Evolutionary conservation across 306 rosid species (phyloP), one percentile per base, ranked within the genome.

Genomic region (Trifolium repens): DNA sequence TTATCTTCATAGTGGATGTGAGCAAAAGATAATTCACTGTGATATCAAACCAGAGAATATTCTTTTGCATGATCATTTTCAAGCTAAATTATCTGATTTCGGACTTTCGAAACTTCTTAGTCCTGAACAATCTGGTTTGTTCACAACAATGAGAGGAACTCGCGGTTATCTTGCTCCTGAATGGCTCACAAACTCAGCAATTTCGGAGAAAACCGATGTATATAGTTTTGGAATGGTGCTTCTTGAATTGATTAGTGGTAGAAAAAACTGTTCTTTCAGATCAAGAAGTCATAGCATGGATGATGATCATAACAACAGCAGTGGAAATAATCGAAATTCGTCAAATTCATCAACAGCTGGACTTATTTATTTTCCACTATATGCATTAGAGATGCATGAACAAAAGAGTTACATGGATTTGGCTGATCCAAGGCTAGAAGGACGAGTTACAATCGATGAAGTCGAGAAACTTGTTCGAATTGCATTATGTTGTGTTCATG

Each of bases 111-210:
- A 94, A 76, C 89, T 91, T 68, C 89, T 91, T 19, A 81, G 89
- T 19, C 88, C 96, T 0, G 94, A 91, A 72, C 91, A 88, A 66
- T 94, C 96, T 17, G 89, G 94, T 81, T 84, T 94, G 14, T 94
- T 94, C 81, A 94, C 98, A 68, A 94, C 97, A 16, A 91, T 94
- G 97, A 84, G 97, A 86, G 97, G 97, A 66, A 94, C 98, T 1
- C 94, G 96, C 0, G 97, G 98, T 16, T 91, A 94, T 63, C 96
- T 94, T 39, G 97, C 94, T 46, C 98, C 98, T 2, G 96, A 94
- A 82, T 94, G 98, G 97, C 94, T 94, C 2, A 94, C 98, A 1
- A 94, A 86, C 77, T 79, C 97, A 0, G 93, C 97, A 5, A 91
- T 94, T 40, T 83, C 98, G 0, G 98, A 94, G 17, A 94, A 85